These are phyloP conservation scores for Aspergillus steynii DNA, from an alignment of 495 filamentous ascomycete genomes.

Conservation along the genomic window DNA sequence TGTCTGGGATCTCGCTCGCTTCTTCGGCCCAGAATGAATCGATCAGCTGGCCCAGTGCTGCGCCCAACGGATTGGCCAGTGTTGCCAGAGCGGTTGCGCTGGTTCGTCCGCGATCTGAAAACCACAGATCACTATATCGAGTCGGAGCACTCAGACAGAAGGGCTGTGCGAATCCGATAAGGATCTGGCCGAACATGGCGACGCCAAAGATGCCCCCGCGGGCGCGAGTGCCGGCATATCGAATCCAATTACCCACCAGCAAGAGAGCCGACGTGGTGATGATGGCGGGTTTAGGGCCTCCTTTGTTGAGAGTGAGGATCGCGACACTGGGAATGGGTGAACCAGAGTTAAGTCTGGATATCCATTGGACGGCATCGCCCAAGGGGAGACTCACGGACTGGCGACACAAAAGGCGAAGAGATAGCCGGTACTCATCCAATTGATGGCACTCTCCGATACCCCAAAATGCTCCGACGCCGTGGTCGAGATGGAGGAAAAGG, in stretches of 20 bases:
- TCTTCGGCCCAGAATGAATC: slow-evolving; percentile 70
- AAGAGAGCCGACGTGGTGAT: slow-evolving; percentile 69
- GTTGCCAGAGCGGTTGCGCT: slow-evolving; percentile 84
- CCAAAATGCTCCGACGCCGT: slow-evolving; percentile 74
- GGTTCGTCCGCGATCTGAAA: slow-evolving; percentile 78
- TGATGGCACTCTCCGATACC: slow-evolving; percentile 74
- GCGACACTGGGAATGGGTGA: slow-evolving; percentile 47
- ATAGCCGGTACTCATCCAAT: slow-evolving; percentile 88
- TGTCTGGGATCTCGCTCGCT: slow-evolving; percentile 65
- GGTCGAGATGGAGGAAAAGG: slow-evolving; percentile 82
- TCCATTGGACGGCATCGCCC: slow-evolving; percentile 1
- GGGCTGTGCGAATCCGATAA: slow-evolving; percentile 86
- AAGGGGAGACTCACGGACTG: slow-evolving; percentile 56
- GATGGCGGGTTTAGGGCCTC: slow-evolving; percentile 77
- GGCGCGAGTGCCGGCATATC: slow-evolving; percentile 75
- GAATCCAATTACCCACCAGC: slow-evolving; percentile 87
- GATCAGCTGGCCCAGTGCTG: slow-evolving; percentile 83
- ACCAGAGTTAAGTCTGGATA: background rate
- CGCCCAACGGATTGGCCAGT: slow-evolving; percentile 85
- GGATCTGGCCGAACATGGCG: slow-evolving; percentile 92
- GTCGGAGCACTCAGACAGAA: slow-evolving; percentile 91
- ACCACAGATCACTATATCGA: slow-evolving; percentile 92
- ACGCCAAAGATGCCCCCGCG: slow-evolving; percentile 65
- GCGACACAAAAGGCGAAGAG: slow-evolving; percentile 78
- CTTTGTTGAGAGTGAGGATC: slow-evolving; percentile 76